Percentiles rank a stretch among this genome's conserved stretches.
These are phyloP conservation scores for Cnidoscolus chayamansa DNA, from an alignment of 441 rosid genomes.

Conservation along the genomic window DNA sequence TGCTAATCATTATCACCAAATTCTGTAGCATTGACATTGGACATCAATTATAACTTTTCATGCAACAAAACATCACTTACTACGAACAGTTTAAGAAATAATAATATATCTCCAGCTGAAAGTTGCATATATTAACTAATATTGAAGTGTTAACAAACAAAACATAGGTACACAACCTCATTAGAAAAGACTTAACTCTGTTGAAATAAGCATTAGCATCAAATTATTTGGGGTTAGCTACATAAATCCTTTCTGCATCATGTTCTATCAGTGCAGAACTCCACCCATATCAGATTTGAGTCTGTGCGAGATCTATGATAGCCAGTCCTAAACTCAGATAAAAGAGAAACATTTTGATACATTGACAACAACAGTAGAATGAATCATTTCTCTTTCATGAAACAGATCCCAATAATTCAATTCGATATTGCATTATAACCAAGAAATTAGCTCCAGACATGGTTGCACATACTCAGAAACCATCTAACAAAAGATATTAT, in stretches of 20 bases:
- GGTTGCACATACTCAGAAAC: not conserved
- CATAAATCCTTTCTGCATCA: not conserved
- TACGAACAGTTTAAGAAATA: not conserved
- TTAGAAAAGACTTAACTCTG: not conserved
- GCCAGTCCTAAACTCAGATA: conserved; percentile 4
- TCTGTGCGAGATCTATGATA: too few species aligned
- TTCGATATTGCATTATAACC: not conserved
- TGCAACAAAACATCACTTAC: not conserved
- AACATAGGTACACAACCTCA: too few species aligned
- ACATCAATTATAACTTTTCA: not conserved
- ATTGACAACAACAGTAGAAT: not conserved
- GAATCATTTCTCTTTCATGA: too few species aligned
- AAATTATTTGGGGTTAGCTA: not conserved
- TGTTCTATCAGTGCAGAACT: not conserved
- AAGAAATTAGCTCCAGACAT: not conserved
- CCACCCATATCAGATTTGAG: not conserved
- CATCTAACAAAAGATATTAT: conserved; percentile 2
- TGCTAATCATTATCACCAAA: conserved; percentile 5
- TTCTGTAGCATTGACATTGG: not conserved
- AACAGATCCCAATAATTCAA: not conserved
- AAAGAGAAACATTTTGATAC: not conserved
- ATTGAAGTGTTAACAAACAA: not conserved
- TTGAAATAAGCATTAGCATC: not conserved
- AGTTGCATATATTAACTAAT: not conserved
- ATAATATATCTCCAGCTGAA: not conserved